Percentiles rank a stretch among this genome's conserved stretches.
Evolutionary conservation across 129 eudicot species (phyloP).

Genomic region (Artemisia annua): DNA sequence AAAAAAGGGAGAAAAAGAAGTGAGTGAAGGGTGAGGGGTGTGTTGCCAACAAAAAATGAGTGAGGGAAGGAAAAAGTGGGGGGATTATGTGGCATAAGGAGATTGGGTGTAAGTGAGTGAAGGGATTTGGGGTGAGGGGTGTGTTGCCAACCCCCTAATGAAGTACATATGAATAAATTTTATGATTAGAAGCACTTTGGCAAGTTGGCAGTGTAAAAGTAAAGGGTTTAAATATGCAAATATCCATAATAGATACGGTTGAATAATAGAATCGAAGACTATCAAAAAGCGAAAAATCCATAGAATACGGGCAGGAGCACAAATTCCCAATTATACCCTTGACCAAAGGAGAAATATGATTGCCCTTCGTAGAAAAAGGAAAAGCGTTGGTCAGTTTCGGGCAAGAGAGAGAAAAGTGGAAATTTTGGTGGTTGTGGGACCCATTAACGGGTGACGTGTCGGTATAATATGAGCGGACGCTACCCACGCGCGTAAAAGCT

Average conservation of each 20-base stretch:
- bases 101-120: no score
- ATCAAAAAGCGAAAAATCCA: constrained; percentile 55
- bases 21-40: no score
- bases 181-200: no score
- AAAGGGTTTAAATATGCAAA: background rate
- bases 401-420: constrained; percentile 16
- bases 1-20: no score
- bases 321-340: constrained; percentile 43
- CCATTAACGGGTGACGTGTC: constrained; percentile 33
- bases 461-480: constrained; percentile 9
- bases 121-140: no score
- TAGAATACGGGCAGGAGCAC: constrained; percentile 56
- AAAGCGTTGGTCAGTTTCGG: constrained; percentile 18
- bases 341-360: background rate
- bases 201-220: constrained; percentile 8
- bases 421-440: constrained; percentile 5
- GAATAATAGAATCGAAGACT: constrained; percentile 61
- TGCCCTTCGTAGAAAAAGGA: constrained; percentile 2
- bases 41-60: no score
- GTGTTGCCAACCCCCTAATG: no score
- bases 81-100: no score
- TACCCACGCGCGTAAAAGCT: constrained; percentile 32
- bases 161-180: no score
- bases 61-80: no score
- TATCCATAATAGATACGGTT: constrained; percentile 27